Evolutionary conservation across 805 yeast species (phyloP), one percentile per base, ranked within the genome.

Genomic region (Komagataella mondaviorum): DNA sequence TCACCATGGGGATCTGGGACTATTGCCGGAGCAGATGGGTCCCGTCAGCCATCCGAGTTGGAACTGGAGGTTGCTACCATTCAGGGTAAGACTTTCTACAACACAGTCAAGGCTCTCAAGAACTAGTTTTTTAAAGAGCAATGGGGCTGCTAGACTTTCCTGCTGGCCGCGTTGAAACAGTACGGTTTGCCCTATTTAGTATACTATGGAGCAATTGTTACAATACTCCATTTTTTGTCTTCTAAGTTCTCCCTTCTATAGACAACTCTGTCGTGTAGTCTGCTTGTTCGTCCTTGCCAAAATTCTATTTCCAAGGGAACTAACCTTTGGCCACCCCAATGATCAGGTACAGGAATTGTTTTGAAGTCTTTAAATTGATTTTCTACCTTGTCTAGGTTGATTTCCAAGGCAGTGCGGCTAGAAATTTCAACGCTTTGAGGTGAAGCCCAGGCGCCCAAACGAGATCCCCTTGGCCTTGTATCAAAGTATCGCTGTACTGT

Each of bases 401-500:
- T 60, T 44, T 89, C 85, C 54, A 91, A 76, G 57, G 78, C 85
- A 14, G 77, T 77, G 55, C 96, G 73, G 46, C 71, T 65, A 12
- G 63, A 59, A 44, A 90, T 72, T 2, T 71, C 73, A 51, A 76
- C 72, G 39, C 90, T 80, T 71, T 93, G 99, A 3, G 95, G 95
- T 24, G 95, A 83, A 0, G 97, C 85, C 96, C 96, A 90, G 0
- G 99, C 99, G 30, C 99, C 98, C 55, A 93, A 81, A 62, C 85
- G 82, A 30, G 96, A 85, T 6, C 95, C 97, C 53, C 96, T 74
- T 44, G 99, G 99, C 62, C 99, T 77, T 0, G 96, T 84, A 50
- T 78, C 75, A 67, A 80, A 93, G 67, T 93, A 93, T 49, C 83
- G 72, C 58, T 83, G 80, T 5, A 88, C 78, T 30, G 85, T 87